Evolutionary conservation across 768 basidiomycete species (phyloP).

Genomic region (Boletus bicolor): DNA sequence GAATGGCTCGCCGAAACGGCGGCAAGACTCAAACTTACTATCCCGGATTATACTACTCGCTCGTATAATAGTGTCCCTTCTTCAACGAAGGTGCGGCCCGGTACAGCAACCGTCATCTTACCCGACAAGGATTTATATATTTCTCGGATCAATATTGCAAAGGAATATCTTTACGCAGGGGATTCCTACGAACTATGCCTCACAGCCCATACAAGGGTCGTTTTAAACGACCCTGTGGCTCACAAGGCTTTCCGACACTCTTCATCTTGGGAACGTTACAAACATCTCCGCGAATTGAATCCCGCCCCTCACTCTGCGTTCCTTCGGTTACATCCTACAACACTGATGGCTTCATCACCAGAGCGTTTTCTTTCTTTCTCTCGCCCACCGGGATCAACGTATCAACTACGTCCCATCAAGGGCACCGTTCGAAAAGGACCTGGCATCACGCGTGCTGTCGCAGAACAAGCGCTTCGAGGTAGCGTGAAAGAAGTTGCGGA

Average conservation of each 20-base stretch:
- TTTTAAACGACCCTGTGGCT: conserved; percentile 37
- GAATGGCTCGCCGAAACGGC: conserved; percentile 55
- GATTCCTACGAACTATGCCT: conserved; percentile 94
- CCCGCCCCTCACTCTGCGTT: conserved; percentile 89
- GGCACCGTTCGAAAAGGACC: conserved; percentile 80
- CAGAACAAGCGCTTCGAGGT: conserved; percentile 59
- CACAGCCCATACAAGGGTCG: conserved; percentile 67
- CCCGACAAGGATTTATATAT: conserved; percentile 65
- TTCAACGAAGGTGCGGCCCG: conserved; percentile 24
- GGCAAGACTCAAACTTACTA: conserved; percentile 12
- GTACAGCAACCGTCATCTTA: conserved; percentile 38
- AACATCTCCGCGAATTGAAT: conserved; percentile 66
- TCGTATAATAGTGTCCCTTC: conserved; percentile 18
- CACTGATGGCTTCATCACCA: conserved; percentile 82
- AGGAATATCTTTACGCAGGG: conserved; percentile 73
- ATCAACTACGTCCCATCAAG: conserved; percentile 92
- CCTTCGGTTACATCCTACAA: conserved; percentile 71
- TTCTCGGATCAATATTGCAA: conserved; percentile 61
- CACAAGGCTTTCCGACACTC: conserved; percentile 14
- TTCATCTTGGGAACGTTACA: conserved; percentile 72
- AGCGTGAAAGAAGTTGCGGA: conserved; percentile 90
- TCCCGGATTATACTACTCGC: conserved; percentile 11
- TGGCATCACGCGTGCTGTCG: conserved; percentile 57
- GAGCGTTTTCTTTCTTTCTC: conserved; percentile 86
- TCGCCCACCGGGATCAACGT: conserved; percentile 58